Conservation (phyloP, 2,329 filamentous ascomycete species). For the Cylindrodendrum hubeiense region DNA sequence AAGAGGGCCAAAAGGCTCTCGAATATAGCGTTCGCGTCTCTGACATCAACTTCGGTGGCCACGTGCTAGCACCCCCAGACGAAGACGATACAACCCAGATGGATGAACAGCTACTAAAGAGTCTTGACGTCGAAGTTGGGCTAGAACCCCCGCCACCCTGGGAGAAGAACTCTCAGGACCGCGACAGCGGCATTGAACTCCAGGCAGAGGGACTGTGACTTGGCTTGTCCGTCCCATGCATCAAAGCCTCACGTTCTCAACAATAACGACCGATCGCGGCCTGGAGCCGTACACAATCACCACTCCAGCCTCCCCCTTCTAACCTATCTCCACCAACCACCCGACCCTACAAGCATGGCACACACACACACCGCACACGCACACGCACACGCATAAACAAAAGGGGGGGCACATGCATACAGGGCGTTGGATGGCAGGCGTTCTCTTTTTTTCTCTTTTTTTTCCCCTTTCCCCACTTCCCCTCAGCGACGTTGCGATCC, state of each 20-base stretch:
- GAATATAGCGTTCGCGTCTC: slow-evolving; percentile 83
- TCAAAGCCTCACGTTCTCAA: background rate
- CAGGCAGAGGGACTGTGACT: slow-evolving; percentile 53
- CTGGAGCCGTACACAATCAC: slow-evolving; percentile 28
- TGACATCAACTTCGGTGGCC: slow-evolving; percentile 85
- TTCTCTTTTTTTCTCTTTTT: slow-evolving; percentile 31
- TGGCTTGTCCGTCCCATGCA: background rate
- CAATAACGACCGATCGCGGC: slow-evolving; percentile 16
- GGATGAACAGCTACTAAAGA: slow-evolving; percentile 9
- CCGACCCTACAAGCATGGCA: slow-evolving; percentile 20
- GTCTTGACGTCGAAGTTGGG: slow-evolving; percentile 32
- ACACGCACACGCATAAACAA: slow-evolving; percentile 31
- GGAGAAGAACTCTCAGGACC: slow-evolving; percentile 58
- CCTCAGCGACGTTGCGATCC: slow-evolving; percentile 27
- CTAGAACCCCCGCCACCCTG: slow-evolving; percentile 47
- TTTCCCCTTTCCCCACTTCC: slow-evolving; percentile 3
- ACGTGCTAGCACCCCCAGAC: slow-evolving; percentile 78
- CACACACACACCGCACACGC: slow-evolving; percentile 24
- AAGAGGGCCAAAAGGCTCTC: slow-evolving; percentile 87
- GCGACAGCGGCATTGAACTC: slow-evolving; percentile 66
- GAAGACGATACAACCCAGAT: slow-evolving; percentile 60
- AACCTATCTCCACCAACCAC: slow-evolving; percentile 28
- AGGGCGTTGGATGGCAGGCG: slow-evolving; percentile 43
- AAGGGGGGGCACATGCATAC: slow-evolving; percentile 38
- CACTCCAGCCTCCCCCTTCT: slow-evolving; percentile 25